Conservation (phyloP, 805 yeast genomes). For the Yarrowia bubula region DNA sequence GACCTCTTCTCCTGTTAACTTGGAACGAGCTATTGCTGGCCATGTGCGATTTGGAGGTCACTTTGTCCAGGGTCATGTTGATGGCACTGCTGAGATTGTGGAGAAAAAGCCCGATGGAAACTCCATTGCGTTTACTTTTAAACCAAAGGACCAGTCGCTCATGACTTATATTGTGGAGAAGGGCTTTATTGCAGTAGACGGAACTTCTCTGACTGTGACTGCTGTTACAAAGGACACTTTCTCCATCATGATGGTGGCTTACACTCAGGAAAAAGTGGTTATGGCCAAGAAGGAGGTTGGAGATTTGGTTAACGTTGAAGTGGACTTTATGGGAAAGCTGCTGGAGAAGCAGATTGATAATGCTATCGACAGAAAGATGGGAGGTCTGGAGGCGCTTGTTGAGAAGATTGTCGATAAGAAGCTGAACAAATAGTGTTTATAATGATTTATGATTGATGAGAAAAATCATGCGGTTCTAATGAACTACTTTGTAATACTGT, state of each 20-base stretch:
- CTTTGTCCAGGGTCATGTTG: conserved; percentile 97
- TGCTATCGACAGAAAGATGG: conserved; percentile 56
- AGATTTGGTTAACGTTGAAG: conserved; percentile 81
- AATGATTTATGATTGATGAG: too few species aligned
- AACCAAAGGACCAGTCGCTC: conserved; percentile 59
- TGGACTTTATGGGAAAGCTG: conserved; percentile 88
- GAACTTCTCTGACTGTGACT: conserved; percentile 87
- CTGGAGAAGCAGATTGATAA: conserved; percentile 79
- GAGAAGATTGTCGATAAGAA: conserved; percentile 49
- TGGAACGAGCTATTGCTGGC: conserved; percentile 86
- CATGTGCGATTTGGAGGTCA: conserved; percentile 94
- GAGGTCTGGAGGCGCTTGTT: conserved; percentile 50
- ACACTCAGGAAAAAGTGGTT: conserved; percentile 80
- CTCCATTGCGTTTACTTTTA: conserved; percentile 72
- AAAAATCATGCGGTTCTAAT: too few species aligned
- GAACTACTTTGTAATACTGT: too few species aligned
- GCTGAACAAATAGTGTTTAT: conserved; percentile 31
- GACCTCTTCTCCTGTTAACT: conserved; percentile 64
- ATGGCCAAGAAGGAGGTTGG: conserved; percentile 65
- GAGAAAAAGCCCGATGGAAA: conserved; percentile 59
- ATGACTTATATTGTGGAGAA: conserved; percentile 82
- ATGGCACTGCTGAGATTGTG: conserved; percentile 72
- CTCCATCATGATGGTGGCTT: conserved; percentile 85
- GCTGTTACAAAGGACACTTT: conserved; percentile 59
- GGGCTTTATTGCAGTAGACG: conserved; percentile 92